phyloP scores from a whole-genome alignment of 2,329 filamentous ascomycete genomes.

The Pezicula rhizophila region DNA sequence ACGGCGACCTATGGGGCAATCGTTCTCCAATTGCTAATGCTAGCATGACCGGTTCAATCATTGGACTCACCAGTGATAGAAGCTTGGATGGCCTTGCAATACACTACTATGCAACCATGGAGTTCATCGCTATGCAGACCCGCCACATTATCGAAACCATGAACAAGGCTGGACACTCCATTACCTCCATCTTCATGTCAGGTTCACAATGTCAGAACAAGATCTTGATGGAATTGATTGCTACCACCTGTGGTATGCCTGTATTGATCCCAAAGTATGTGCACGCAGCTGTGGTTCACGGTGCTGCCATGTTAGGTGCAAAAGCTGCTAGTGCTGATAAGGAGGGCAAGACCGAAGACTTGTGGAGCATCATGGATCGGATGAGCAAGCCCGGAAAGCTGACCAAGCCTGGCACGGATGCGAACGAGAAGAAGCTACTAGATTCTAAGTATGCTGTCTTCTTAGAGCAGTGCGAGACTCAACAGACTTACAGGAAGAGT shows the following conservation, averaged over 20 bases:
- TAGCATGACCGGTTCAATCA: conserved; percentile 84
- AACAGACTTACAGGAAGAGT: conserved; percentile 73
- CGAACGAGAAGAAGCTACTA: conserved; percentile 71
- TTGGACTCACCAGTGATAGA: conserved; percentile 83
- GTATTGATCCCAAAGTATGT: conserved; percentile 92
- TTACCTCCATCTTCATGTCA: conserved; percentile 96
- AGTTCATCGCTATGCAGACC: conserved; percentile 97
- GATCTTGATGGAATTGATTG: conserved; percentile 84
- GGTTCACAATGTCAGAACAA: conserved; percentile 96
- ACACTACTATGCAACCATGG: conserved; percentile 93
- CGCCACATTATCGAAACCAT: conserved; percentile 91
- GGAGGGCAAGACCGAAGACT: conserved; percentile 71
- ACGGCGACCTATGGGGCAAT: conserved; percentile 96
- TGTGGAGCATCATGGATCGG: conserved; percentile 97
- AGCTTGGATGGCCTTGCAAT: conserved; percentile 81
- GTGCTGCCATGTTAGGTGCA: conserved; percentile 95
- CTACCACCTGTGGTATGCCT: conserved; percentile 84
- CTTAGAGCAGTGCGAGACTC: conserved; percentile 81
- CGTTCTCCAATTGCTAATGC: conserved; percentile 88
- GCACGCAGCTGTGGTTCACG: conserved; percentile 91
- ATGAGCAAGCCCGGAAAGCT: conserved; percentile 92
- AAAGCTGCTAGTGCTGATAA: conserved; percentile 85
- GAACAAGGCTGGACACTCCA: conserved; percentile 83
- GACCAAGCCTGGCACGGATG: conserved; percentile 67
- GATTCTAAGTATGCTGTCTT: conserved; percentile 94